Percentiles rank a stretch among this genome's conserved stretches.
Conservation (phyloP, 2,329 filamentous ascomycete genomes). For the Phaeosphaeriaceae sp. region DNA sequence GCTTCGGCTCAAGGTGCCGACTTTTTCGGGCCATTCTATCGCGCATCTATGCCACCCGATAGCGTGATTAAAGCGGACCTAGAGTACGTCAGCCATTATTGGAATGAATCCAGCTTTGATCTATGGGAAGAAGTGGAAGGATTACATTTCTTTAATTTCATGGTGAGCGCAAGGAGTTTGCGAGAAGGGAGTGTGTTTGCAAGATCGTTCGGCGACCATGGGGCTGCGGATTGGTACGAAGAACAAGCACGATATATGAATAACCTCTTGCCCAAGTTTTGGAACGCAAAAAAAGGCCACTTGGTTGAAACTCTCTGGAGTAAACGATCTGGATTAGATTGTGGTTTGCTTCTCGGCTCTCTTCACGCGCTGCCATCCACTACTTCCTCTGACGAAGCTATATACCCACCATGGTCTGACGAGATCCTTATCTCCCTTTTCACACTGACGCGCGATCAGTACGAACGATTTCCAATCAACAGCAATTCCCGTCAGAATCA, state of each 20-base stretch:
- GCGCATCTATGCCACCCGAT: slow-evolving; percentile 42
- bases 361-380: slow-evolving; percentile 41
- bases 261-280: slow-evolving; percentile 44
- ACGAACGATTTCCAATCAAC: slow-evolving; percentile 49
- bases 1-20: slow-evolving; percentile 25
- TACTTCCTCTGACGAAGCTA: slow-evolving; percentile 18
- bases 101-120: slow-evolving; percentile 52
- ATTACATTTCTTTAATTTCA: slow-evolving; percentile 50
- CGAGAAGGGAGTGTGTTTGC: slow-evolving; percentile 45
- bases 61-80: slow-evolving; percentile 54
- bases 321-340: slow-evolving; percentile 46
- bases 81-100: slow-evolving; percentile 52
- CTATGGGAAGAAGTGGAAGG: slow-evolving; percentile 56
- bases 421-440: slow-evolving; percentile 48
- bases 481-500: slow-evolving; percentile 22
- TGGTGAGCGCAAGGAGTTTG: slow-evolving; percentile 47
- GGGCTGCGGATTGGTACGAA: slow-evolving; percentile 48
- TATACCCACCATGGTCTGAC: slow-evolving; percentile 46
- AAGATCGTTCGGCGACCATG: slow-evolving; percentile 40
- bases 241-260: slow-evolving; percentile 46
- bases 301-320: slow-evolving; percentile 46
- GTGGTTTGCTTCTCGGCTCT: slow-evolving; percentile 47
- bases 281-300: slow-evolving; percentile 46
- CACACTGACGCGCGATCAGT: slow-evolving; percentile 43
- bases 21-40: slow-evolving; percentile 47